Base-by-base conservation (phyloP, 2,329 filamentous ascomycete species). In the Cadophora gregata region DNA sequence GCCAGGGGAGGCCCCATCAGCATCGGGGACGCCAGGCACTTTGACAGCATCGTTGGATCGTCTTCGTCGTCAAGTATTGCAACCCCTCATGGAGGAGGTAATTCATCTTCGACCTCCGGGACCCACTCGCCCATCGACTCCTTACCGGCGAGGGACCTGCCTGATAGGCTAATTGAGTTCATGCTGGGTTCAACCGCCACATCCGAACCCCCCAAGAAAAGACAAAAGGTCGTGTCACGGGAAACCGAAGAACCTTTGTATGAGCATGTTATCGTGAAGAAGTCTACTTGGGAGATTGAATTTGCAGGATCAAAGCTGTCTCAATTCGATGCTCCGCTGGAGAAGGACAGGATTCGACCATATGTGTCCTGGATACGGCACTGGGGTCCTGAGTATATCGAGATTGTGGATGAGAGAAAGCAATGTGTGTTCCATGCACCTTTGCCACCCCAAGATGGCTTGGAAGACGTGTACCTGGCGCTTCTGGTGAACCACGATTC, bases 251-350 rank as follows among this genome's bases (percentile, higher is more conserved):
- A 66, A 14, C 8, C 58, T 29, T 59, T 66, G 25, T 31, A 71
- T 14, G 70, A 75, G 19, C 67, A 73, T 50, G 71, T 77, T 24
- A 42, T 72, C 47, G 75, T 77, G 8, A 72, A 73, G 9, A 63
- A 71, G 56, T 70, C 65, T 45, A 58, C 47, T 8, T 72, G 71
- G 70, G 70, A 73, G 16, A 67, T 76, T 19, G 59, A 67, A 56
- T 62, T 62, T 14, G 48, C 51, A 7, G 33, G 59, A 5, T 59
- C 51, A 2, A 67, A 62, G 50, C 27, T 76, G 63, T 63, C 48
- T 24, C 14, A 56, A 59, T 21, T 71, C 66, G 27, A 73, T 69
- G 55, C 58, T 12, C 67, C 70, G 10, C 21, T 75, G 33, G 62
- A 64, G 24, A 70, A 69, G 58, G 65, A 48, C 9, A 68, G 71